Evolutionary conservation across 2,329 filamentous ascomycete genomes (phyloP), one percentile per base, ranked within the genome.

Genomic region (Fusarium pseudonygamai): DNA sequence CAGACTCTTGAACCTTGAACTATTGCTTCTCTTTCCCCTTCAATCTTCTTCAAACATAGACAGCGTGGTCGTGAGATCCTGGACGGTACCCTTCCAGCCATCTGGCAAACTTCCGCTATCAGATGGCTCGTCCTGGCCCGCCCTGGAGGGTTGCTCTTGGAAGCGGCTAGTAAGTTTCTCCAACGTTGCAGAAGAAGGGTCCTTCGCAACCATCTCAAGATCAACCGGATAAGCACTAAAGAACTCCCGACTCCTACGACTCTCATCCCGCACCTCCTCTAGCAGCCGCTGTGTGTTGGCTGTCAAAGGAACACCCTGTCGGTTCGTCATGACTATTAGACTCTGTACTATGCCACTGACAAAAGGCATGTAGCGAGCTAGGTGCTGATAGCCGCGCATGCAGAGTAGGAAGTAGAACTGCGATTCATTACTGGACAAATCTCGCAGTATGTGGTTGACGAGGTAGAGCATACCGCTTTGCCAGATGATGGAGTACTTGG

Each of bases 121-220:
- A 3, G 24, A 14, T 0, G 5, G 24, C 24, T 28, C 16, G 5
- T 3, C 3, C 16, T 20, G 16, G 5, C 7, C 5, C 43, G 4
- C 16, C 24, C 4, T 24, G 2, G 5, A 20, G 2, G 43, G 24
- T 4, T 26, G 2, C 11, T 45, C 11, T 9, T 13, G 42, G 2
- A 45, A 45, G 4, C 11, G 43, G 0, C 43, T 45, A 7, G 16
- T 26, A 13, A 45, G 7, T 45, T 45, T 20, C 24, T 45, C 43
- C 18, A 46, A 15, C 18, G 43, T 4, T 10, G 43, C 18, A 28
- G 43, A 28, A 11, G 26, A 5, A 22, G 26, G 13, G 1, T 28
- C 26, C 43, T 15, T 46, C 0, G 18, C 0, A 18, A 22, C 18
- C 26, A 45, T 45, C 24, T 45, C 43, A 45, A 45, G 43, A 4